Percentiles rank a stretch among this genome's conserved stretches.
phyloP scores from a whole-genome alignment of 2,329 filamentous ascomycete species.

The Bipolaris zeicola region DNA sequence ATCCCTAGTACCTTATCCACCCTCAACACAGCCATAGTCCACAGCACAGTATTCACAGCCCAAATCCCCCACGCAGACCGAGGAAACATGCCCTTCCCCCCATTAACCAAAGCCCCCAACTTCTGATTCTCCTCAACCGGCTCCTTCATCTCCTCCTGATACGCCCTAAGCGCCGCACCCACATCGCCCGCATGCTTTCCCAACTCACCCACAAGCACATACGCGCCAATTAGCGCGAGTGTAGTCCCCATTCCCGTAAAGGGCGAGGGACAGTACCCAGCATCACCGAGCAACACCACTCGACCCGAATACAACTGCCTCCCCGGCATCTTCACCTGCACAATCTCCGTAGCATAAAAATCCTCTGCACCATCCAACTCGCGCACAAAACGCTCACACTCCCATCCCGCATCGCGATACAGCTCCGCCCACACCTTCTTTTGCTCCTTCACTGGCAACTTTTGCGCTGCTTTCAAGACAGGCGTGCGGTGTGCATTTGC shows the following conservation, averaged over 20 bases:
- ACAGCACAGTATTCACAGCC: not conserved
- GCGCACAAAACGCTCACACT: constrained; percentile 50
- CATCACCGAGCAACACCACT: constrained; percentile 61
- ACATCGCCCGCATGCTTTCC: constrained; percentile 18
- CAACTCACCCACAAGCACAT: constrained; percentile 48
- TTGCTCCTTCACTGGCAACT: constrained; percentile 50
- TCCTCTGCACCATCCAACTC: constrained; percentile 49
- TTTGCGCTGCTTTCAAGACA: constrained; percentile 13
- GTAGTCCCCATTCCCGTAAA: constrained; percentile 36
- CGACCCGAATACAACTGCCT: constrained; percentile 52
- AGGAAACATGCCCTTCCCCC: not conserved
- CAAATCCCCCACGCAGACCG: not conserved
- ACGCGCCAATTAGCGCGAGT: constrained; percentile 46
- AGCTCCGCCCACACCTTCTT: constrained; percentile 35
- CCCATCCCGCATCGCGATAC: constrained; percentile 53
- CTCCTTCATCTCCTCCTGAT: constrained; percentile 25
- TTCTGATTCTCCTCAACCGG: constrained; percentile 29
- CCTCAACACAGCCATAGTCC: not conserved
- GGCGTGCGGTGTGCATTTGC: constrained; percentile 13
- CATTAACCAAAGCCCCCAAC: not conserved
- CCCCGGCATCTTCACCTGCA: constrained; percentile 51
- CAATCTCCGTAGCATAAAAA: constrained; percentile 56
- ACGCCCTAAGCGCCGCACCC: constrained; percentile 26
- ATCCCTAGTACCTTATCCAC: not conserved
- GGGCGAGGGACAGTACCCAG: constrained; percentile 44